A percentile compares a stretch with the other conserved stretches of the same genome.
These are phyloP conservation scores for Cercophora scortea DNA, from an alignment of 495 filamentous ascomycete species.

Conservation along the genomic window DNA sequence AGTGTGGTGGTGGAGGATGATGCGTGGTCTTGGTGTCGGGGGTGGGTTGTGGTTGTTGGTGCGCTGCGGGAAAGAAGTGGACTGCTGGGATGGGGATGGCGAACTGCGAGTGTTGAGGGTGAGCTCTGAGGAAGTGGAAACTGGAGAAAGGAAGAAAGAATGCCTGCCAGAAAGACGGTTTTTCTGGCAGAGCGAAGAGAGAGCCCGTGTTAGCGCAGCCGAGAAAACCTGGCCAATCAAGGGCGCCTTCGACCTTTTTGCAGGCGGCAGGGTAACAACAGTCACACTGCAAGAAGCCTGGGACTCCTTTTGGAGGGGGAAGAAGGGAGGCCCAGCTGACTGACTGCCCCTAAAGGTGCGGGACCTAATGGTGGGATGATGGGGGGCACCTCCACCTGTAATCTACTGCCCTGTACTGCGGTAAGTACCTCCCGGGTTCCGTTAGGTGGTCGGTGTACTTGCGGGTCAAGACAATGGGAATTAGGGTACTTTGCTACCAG, in stretches of 20 bases:
- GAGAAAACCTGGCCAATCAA: constrained; percentile 7
- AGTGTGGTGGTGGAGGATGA: neutral
- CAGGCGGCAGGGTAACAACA: constrained; percentile 3
- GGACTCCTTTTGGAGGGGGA: neutral
- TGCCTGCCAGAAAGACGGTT: constrained; percentile 1
- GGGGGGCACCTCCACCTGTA: constrained; percentile 1
- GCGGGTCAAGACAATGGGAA: no score
- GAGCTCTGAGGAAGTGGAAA: constrained; percentile 5
- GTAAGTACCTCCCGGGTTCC: neutral
- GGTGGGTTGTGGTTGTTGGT: no score
- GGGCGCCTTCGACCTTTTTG: neutral
- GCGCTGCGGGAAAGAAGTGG: constrained; percentile 7
- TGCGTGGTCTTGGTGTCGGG: no score
- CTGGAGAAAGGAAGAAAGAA: constrained; percentile 7
- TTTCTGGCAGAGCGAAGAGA: neutral
- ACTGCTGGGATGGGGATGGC: neutral
- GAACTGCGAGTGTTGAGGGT: neutral
- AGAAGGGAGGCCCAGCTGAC: constrained; percentile 11
- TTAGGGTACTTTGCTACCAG: no score
- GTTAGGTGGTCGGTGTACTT: neutral
- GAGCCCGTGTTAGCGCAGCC: constrained; percentile 9
- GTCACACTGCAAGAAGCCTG: constrained; percentile 6
- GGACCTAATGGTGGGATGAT: neutral
- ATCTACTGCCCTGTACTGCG: neutral
- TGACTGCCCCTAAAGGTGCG: neutral